Conservation (phyloP, 331 rosid genomes). For the Phaseolus coccineus region DNA sequence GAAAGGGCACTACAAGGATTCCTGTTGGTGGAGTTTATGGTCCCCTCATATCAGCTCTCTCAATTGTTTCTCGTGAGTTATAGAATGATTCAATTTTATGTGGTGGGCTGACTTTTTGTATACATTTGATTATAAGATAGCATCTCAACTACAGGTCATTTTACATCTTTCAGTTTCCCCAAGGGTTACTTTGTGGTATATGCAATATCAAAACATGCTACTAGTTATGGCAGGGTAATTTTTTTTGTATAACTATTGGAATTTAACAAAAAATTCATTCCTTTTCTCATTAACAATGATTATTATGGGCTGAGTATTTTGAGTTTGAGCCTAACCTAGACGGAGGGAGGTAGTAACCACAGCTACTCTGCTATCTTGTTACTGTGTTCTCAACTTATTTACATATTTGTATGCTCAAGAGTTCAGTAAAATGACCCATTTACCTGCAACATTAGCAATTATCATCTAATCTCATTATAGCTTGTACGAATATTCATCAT, state of each 20-base stretch:
- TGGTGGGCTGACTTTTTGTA: neutral
- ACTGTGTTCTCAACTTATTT: neutral
- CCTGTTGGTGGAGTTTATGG: constrained; percentile 81
- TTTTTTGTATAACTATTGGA: neutral
- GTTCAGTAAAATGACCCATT: constrained; percentile 8
- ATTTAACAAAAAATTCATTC: neutral
- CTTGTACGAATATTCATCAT: neutral
- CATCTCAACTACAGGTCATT: constrained; percentile 5
- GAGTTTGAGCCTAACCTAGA: neutral
- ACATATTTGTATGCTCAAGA: neutral
- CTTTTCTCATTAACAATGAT: neutral
- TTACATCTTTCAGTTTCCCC: neutral
- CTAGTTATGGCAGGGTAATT: constrained; percentile 1
- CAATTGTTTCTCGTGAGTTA: constrained; percentile 79
- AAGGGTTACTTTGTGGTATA: neutral
- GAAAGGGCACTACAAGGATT: constrained; percentile 66
- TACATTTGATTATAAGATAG: constrained; percentile 11
- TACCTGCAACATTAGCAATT: neutral
- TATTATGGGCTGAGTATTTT: neutral
- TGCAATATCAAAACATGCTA: neutral
- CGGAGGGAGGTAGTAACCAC: constrained; percentile 7
- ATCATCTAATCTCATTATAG: neutral
- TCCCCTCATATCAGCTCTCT: constrained; percentile 87
- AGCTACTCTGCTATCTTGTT: neutral
- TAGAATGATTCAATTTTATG: constrained; percentile 4